Percentiles rank a stretch among this genome's conserved stretches.
Evolutionary conservation across 352 stramenopile species (phyloP).

Genomic region (Globisporangium canariense): DNA sequence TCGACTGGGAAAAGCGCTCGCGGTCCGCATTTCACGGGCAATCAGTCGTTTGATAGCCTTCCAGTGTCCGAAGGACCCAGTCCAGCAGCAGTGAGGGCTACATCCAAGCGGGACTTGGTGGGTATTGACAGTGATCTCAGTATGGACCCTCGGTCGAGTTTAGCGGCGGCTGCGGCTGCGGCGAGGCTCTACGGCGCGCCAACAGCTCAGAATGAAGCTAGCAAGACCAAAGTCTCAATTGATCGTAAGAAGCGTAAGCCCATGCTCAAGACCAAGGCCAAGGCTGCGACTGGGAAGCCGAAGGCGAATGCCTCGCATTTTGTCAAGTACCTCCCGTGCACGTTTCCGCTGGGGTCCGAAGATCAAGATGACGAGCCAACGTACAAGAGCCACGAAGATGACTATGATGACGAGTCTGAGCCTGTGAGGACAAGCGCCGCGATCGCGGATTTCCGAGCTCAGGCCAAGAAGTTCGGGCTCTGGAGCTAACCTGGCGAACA

Average conservation of each 20-base stretch:
- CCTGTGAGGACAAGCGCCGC: not conserved
- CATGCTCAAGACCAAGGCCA: not conserved
- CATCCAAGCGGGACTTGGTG: not conserved
- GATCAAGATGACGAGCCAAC: conserved; percentile 12
- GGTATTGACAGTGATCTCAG: not conserved
- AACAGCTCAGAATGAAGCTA: not conserved
- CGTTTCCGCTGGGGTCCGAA: conserved; percentile 14
- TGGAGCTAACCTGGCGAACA: conserved; percentile 28
- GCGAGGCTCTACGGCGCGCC: conserved; percentile 29
- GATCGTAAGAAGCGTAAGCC: not conserved
- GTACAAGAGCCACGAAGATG: conserved; percentile 1
- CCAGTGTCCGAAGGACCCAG: not conserved
- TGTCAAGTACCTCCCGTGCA: conserved; percentile 7
- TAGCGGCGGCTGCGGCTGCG: conserved; percentile 29
- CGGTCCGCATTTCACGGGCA: not conserved
- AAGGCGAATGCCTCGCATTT: not conserved
- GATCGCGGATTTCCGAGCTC: conserved; percentile 37
- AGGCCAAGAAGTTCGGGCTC: conserved; percentile 38
- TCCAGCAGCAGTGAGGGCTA: not conserved
- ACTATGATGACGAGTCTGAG: not conserved
- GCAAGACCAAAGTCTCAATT: not conserved
- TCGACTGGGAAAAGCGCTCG: conserved; percentile 10
- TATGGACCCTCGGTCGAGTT: conserved; percentile 19
- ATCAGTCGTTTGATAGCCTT: not conserved
- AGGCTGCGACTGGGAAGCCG: conserved; percentile 6